Evolutionary conservation across 768 basidiomycete species (phyloP).

Genomic region (Lactarius quietus): DNA sequence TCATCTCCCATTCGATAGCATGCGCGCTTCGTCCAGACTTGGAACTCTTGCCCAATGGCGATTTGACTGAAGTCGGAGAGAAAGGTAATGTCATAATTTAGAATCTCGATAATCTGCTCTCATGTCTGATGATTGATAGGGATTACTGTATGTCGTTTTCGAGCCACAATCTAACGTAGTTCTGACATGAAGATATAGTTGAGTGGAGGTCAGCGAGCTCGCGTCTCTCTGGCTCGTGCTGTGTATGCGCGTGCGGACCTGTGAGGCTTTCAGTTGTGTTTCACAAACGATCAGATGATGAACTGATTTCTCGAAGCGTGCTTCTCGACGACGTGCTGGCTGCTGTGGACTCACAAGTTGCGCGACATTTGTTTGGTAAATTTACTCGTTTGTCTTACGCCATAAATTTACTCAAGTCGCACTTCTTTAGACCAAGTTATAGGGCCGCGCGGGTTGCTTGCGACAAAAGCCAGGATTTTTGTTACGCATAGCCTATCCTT

Average conservation of each 20-base stretch:
- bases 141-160: slow-evolving; percentile 51
- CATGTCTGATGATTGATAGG: slow-evolving; percentile 32
- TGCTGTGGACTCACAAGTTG: slow-evolving; percentile 83
- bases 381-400: not conserved
- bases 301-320: slow-evolving; percentile 40
- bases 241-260: slow-evolving; percentile 91
- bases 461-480: slow-evolving; percentile 77
- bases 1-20: slow-evolving; percentile 38
- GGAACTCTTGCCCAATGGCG: slow-evolving; percentile 73
- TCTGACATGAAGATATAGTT: slow-evolving; percentile 39
- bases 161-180: not conserved
- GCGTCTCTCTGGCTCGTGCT: slow-evolving; percentile 80
- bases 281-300: not conserved
- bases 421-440: slow-evolving; percentile 69
- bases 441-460: slow-evolving; percentile 78
- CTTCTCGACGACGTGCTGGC: slow-evolving; percentile 90
- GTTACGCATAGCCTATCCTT: slow-evolving; percentile 90
- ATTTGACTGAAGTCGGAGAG: slow-evolving; percentile 82
- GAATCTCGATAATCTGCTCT: slow-evolving; percentile 2
- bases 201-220: slow-evolving; percentile 82
- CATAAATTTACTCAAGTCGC: not conserved
- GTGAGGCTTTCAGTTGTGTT: slow-evolving; percentile 37
- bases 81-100: slow-evolving; percentile 48
- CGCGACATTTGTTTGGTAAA: slow-evolving; percentile 77
- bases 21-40: slow-evolving; percentile 86